Evolutionary conservation across 768 basidiomycete genomes (phyloP), one percentile per base, ranked within the genome.

Genomic region (Macrocybe gigantea): DNA sequence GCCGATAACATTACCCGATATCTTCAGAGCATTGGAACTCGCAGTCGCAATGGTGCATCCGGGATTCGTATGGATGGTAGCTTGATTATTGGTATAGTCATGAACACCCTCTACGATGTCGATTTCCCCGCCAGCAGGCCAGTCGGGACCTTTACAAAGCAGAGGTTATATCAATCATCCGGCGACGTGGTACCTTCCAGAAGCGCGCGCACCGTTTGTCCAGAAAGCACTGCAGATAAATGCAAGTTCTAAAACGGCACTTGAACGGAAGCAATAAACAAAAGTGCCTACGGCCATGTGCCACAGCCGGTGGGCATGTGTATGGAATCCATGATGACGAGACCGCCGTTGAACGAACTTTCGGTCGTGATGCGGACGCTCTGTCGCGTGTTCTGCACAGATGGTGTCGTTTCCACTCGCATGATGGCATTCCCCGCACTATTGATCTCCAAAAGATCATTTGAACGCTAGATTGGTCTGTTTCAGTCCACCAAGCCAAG

Each of bases 241-340:
- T 40, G 38, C 5, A 9, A 40, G 33, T 33, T 45, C 41, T 38
- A 33, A 7, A 45, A 41, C 39, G 37, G n/a, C 13, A 29, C 7
- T 14, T 33, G n/a, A 14, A 31, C 22, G 22, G 41, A 11, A 7
- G 37, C 22, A 38, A 48, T 15, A 41, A 44, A n/a, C 22, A 39
- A 12, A 38, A 39, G 38, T 6, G 73, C 74, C 63, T 48, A 77
- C 66, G 88, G 89, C 91, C 90, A 93, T 22, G 83, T 83, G 34
- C 83, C 92, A 64, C 92, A 94, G 10, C 92, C 93, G 0, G 83
- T 82, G 6, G 92, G 92, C 85, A 93, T 91, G 62, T 95, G 92
- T 22, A 82, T 73, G 22, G 89, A 78, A 64, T 94, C 91, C 74
- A 93, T 75, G 40, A 93, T 71, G 52, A 93, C 72, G 33, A 96